A percentile compares a stretch with the other conserved stretches of the same genome.
Conservation (phyloP, 306 rosid species). For the Prunus mongolica region DNA sequence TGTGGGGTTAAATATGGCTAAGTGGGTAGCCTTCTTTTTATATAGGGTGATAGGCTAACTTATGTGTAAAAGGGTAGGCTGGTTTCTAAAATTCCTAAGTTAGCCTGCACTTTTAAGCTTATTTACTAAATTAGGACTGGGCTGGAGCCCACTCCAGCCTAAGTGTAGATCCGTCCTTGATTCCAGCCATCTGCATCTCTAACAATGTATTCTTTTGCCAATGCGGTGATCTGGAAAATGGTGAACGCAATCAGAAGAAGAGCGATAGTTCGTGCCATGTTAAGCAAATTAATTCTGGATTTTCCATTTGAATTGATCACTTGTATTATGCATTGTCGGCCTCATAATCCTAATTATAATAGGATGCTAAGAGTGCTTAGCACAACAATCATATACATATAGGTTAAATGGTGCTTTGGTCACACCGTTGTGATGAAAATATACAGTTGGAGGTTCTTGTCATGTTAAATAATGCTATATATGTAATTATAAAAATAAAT, state of each 20-base stretch:
- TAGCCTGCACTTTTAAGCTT: too few relatives aligned
- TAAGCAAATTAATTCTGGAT: background rate
- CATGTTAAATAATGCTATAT: background rate
- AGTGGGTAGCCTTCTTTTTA: too few relatives aligned
- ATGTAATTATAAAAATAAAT: too few relatives aligned
- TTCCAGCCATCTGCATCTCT: constrained; percentile 1
- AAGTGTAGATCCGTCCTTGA: too few relatives aligned
- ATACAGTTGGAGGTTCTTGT: background rate
- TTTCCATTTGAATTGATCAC: too few relatives aligned
- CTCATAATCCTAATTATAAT: background rate
- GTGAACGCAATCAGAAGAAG: background rate
- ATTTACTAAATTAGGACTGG: too few relatives aligned
- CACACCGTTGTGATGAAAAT: background rate
- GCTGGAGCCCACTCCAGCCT: too few relatives aligned
- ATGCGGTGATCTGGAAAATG: background rate
- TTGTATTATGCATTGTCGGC: too few relatives aligned
- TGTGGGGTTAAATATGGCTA: too few relatives aligned
- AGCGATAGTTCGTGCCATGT: background rate
- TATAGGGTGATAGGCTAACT: too few relatives aligned
- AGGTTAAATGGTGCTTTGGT: background rate
- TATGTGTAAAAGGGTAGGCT: too few relatives aligned
- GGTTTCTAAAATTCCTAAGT: too few relatives aligned
- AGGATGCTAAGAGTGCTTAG: background rate
- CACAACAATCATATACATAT: background rate
- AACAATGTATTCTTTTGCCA: background rate